Conservation (phyloP, 1,284 basidiomycete genomes). For the Ustilago nuda region DNA sequence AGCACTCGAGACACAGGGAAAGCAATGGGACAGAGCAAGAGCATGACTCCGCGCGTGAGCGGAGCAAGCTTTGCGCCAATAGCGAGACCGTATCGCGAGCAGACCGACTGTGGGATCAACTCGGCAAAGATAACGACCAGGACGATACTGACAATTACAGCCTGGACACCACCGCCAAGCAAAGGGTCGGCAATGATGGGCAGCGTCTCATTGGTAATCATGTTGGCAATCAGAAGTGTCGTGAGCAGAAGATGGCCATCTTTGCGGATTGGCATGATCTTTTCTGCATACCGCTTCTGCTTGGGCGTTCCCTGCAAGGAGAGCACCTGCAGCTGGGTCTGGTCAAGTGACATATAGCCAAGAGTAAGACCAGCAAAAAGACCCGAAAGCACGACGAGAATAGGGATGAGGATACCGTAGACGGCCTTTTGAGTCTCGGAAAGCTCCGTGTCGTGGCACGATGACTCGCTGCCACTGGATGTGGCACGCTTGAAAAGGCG, state of each 20-base stretch:
- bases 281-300: conserved; percentile 82
- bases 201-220: conserved; percentile 74
- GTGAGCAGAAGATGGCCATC: conserved; percentile 68
- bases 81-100: conserved; percentile 68
- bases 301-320: conserved; percentile 83
- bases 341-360: conserved; percentile 93
- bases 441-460: conserved; percentile 31
- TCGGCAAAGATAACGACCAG: conserved; percentile 79
- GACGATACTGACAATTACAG: conserved; percentile 70
- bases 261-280: conserved; percentile 86
- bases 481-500: conserved; percentile 43
- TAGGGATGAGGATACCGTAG: conserved; percentile 72
- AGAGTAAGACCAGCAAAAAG: conserved; percentile 81
- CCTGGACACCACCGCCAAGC: conserved; percentile 83
- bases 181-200: conserved; percentile 90
- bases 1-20: conserved; percentile 69
- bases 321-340: conserved; percentile 88
- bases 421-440: conserved; percentile 45
- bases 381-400: conserved; percentile 74
- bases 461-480: conserved; percentile 2
- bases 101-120: conserved; percentile 81
- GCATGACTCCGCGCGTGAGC: conserved; percentile 65
- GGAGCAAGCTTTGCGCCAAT: conserved; percentile 68
- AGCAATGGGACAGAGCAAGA: conserved; percentile 67
- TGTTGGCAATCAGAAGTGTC: conserved; percentile 68